Base-by-base conservation (phyloP, 1,139 yeast genomes). In the Eremothecium cymbalariae region DNA sequence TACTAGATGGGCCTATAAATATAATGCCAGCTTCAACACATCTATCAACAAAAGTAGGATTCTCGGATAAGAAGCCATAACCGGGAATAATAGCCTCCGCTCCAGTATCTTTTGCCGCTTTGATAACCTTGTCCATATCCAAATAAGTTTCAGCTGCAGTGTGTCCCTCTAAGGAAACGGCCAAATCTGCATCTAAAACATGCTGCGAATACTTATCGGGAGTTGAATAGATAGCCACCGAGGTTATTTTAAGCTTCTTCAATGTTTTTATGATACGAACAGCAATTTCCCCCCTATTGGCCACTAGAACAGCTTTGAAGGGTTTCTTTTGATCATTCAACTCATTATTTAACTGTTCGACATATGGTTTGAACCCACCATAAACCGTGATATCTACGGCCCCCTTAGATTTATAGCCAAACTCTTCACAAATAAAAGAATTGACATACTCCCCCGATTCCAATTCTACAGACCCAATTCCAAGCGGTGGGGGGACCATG, bases 231-330 rank as follows among this genome's bases (percentile, higher is more conserved):
- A 90, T 80, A 2, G 97, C 93, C 45, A 90, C 78, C 0, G 95
- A 66, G 48, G 69, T 72, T 47, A 90, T 83, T 3, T 77, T 76
- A 49, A 88, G 60, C 57, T 78, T 79, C 59, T 83, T 84, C 54
- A 88, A 67, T 6, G 98, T 88, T 55, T 74, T 80, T 53, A 88
- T 84, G 47, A 90, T 83, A 56, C 98, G 70, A 22, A 86, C 96
- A 3, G 98, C 96, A 52, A 90, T 90, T 63, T 90, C 98, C 57
- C 98, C 98, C 63, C 98, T 75, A 65, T 90, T 90, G 23, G 98
- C 97, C 37, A 90, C 94, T 41, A 90, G 68, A 9, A 90, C 95
- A 8, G 83, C 74, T 29, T 77, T 69, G 61, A 88, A 88, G 0
- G 90, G 94, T 57, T 72, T 74, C 48, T 42, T 38, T 4, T 19